Evolutionary conservation across 192 early-diverging fungal genomes (phyloP).

Genomic region (Funneliformis mosseae): DNA sequence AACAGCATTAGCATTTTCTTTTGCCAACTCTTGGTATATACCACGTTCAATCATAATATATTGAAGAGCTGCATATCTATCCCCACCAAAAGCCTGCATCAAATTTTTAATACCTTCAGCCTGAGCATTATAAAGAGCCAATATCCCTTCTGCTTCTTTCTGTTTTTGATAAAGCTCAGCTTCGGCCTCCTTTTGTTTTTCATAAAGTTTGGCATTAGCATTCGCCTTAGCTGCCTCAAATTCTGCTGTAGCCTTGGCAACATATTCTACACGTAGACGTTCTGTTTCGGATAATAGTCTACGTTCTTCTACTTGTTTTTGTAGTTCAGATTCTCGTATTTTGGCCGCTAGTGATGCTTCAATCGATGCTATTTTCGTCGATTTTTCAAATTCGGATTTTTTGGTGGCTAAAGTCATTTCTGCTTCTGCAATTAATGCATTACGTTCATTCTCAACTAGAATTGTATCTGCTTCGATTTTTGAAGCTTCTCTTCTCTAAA

Average conservation of each 20-base stretch:
- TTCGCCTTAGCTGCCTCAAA: slow-evolving; percentile 43
- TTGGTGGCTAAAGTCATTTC: slow-evolving; percentile 21
- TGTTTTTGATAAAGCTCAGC: slow-evolving; percentile 40
- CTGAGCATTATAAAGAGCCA: slow-evolving; percentile 44
- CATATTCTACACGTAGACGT: slow-evolving; percentile 44
- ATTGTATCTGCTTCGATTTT: slow-evolving; percentile 51
- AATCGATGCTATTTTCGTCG: slow-evolving; percentile 51
- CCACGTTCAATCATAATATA: slow-evolving; percentile 57
- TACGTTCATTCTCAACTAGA: slow-evolving; percentile 48
- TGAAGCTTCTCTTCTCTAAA: neutral
- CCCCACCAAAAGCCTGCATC: slow-evolving; percentile 37
- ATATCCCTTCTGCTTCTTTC: slow-evolving; percentile 53
- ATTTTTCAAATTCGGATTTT: slow-evolving; percentile 38
- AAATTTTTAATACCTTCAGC: slow-evolving; percentile 46
- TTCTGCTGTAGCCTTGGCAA: slow-evolving; percentile 52
- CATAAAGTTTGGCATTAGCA: slow-evolving; percentile 47
- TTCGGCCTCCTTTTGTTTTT: slow-evolving; percentile 39
- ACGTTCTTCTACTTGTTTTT: slow-evolving; percentile 50
- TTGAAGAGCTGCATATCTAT: slow-evolving; percentile 43
- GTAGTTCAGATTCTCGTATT: slow-evolving; percentile 45
- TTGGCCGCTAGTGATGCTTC: slow-evolving; percentile 49
- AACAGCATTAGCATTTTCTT: slow-evolving; percentile 53
- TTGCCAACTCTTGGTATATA: slow-evolving; percentile 50
- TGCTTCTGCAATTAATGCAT: slow-evolving; percentile 47
- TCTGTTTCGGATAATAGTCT: slow-evolving; percentile 43